Conservation (phyloP, 352 stramenopile species). For the Globisporangium acanthophoron region DNA sequence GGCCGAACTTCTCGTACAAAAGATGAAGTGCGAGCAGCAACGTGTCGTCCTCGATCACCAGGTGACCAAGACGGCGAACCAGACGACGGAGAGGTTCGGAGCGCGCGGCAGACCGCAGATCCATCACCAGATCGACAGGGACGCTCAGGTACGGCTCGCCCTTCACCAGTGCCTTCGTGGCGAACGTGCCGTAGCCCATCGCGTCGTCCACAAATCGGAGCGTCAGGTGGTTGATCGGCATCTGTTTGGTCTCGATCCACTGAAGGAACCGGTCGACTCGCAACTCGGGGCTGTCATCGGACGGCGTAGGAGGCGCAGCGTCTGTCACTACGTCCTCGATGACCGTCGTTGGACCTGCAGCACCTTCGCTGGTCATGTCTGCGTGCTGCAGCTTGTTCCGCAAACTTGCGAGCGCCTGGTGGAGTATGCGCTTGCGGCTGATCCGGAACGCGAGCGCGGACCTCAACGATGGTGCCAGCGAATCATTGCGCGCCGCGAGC, state of each 20-base stretch:
- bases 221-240: conserved; percentile 52
- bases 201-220: conserved; percentile 39
- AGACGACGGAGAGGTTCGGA: conserved; percentile 35
- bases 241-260: conserved; percentile 32
- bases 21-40: conserved; percentile 75
- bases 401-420: conserved; percentile 16
- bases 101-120: conserved; percentile 42
- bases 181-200: conserved; percentile 67
- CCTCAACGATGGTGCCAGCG: background rate
- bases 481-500: background rate
- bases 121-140: conserved; percentile 62
- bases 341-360: background rate
- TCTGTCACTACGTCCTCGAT: background rate
- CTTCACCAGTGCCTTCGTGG: conserved; percentile 36
- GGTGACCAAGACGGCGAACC: conserved; percentile 14
- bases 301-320: background rate
- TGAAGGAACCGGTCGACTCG: conserved; percentile 25
- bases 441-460: conserved; percentile 39
- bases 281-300: conserved; percentile 10
- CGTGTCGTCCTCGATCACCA: conserved; percentile 27
- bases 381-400: background rate
- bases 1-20: conserved; percentile 78
- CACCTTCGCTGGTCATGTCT: background rate
- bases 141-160: conserved; percentile 84
- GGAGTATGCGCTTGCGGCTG: conserved; percentile 51